Evolutionary conservation across 164 flowering plant genomes (phyloP), one percentile per base, ranked within the genome.

Genomic region (Vitis amurensis): DNA sequence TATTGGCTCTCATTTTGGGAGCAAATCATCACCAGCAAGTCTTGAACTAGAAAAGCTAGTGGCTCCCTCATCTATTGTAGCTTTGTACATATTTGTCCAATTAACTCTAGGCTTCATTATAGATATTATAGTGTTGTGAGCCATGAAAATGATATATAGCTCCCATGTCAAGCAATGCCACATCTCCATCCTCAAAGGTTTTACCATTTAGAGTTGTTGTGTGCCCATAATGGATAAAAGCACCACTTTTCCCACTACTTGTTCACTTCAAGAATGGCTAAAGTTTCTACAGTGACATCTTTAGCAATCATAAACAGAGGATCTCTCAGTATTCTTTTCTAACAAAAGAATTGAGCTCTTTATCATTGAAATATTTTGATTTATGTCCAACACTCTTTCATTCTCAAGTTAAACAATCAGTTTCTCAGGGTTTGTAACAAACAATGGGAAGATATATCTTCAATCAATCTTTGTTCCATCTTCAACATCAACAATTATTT

Each of bases 381-480:
- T 98, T 0, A 97, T 93, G 10, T 93, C 86, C 80, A 95, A 78
- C 15, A 95, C 92, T 68, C 93, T 82, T 3, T 97, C 97, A 84
- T 93, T 93, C 78, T 95, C 98, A 76, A 95, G 91, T 75, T 95
- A 97, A 73, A 79, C 94, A 72, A 87, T 74, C 71, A 87, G 55
- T 58, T 95, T 95, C 84, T 95, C 98, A 10, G 81, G 88, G 71
- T 95, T 93, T 67, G 98, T 95, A 23, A 95, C 95, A 79, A 95
- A 95, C 16, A 93, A 97, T 1, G 99, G 99, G n/a, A 98, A 95
- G 70, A 91, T 87, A 64, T 93, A 95, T 58, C 99, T 98, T 79
- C 97, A 83, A 76, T 95, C 99, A 75, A 95, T 91, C 97, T 95
- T 89, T 64, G 9, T 95, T 79, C 99, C 99, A 72, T 95, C 99